Percentiles rank a stretch among this genome's conserved stretches.
These are phyloP conservation scores for Kazachstania sp. DNA, from an alignment of 1,139 yeast genomes.

Conservation along the genomic window DNA sequence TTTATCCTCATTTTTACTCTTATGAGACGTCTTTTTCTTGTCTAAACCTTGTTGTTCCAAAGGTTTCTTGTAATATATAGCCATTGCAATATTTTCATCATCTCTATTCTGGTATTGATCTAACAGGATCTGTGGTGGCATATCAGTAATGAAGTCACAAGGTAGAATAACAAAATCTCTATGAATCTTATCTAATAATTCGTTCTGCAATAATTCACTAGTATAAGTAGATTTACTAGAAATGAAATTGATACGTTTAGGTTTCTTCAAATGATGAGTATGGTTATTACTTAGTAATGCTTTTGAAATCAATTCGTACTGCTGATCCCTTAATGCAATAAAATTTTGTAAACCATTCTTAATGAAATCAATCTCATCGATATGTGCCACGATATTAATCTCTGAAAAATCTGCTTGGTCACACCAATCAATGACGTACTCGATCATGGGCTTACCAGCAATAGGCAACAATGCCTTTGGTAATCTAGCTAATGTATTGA, in stretches of 20 bases:
- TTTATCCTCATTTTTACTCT: constrained; percentile 38
- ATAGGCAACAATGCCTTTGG: constrained; percentile 84
- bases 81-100: constrained; percentile 58
- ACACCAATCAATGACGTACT: constrained; percentile 89
- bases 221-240: constrained; percentile 44
- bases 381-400: constrained; percentile 46
- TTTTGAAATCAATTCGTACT: constrained; percentile 23
- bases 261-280: constrained; percentile 25
- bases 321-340: constrained; percentile 22
- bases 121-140: constrained; percentile 81
- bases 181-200: constrained; percentile 38
- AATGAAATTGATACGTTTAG: constrained; percentile 40
- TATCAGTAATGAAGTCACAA: constrained; percentile 85
- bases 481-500: constrained; percentile 40
- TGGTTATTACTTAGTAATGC: constrained; percentile 19
- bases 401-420: constrained; percentile 69
- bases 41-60: constrained; percentile 44
- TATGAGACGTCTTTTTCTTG: constrained; percentile 56
- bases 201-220: constrained; percentile 52
- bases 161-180: constrained; percentile 72
- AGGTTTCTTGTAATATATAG: constrained; percentile 61
- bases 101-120: constrained; percentile 72
- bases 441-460: constrained; percentile 85
- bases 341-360: constrained; percentile 19
- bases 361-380: constrained; percentile 31